Evolutionary conservation across 2,329 filamentous ascomycete species (phyloP), one percentile per base, ranked within the genome.

Genomic region (Hypoxylon sp.): DNA sequence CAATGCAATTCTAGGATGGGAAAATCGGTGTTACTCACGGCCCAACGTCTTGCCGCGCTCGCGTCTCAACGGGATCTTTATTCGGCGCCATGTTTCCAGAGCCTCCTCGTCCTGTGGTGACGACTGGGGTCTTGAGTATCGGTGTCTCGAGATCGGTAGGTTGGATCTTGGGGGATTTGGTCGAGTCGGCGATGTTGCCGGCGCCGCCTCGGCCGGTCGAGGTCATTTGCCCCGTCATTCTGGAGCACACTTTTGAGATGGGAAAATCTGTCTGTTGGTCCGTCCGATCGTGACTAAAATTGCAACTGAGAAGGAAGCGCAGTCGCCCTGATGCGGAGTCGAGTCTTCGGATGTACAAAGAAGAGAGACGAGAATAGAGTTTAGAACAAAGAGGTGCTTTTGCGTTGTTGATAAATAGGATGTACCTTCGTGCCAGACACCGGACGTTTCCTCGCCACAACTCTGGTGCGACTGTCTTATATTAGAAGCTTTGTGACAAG

Each of bases 21-120:
- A n/a, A n/a, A n/a, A n/a, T n/a, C n/a, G n/a, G n/a, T n/a, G n/a
- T n/a, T n/a, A 76, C 81, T 67, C 73, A 86, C 82, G 84, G 82
- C 52, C 87, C 84, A 54, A 97, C 90, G 65, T 97, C 92, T 72
- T 97, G 93, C 30, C 86, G 86, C 45, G 84, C 79, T 57, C 92
- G 87, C 25, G 92, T 90, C 68, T 90, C 84, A 30, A 78, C 74
- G 3, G 87, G 84, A 63, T 94, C 87, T 57, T 83, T 84, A 67
- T 87, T 86, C 61, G 74, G 77, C 36, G 88, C 85, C 88, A 96
- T 96, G 76, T 96, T 96, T 53, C 91, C 91, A 3, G 83, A 86
- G 55, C 92, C 92, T 47, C 92, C 92, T 41, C 92, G 89, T 48
- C 92, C 92, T 2, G 92, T 97, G 13, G 92, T 96, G 67, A 93